Base-by-base conservation (phyloP, 805 yeast genomes). In the Saccharomycopsis sp. region DNA sequence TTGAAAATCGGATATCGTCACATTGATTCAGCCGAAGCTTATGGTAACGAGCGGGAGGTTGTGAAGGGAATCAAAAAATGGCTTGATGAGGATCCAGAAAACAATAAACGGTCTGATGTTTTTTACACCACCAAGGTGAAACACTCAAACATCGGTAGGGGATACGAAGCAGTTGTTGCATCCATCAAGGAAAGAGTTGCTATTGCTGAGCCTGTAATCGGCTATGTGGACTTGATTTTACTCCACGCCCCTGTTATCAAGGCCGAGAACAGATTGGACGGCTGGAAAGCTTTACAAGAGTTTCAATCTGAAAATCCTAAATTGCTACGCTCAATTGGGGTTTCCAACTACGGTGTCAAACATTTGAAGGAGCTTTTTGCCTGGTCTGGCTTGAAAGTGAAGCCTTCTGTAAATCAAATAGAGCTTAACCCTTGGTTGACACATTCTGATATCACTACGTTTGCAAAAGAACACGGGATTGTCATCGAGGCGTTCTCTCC, bases 241-340 rank as follows among this genome's bases (percentile, higher is more conserved):
- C 82, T 88, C 63, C 88, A 84, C 65, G 74, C 84, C 9, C 91
- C 92, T 34, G 48, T 44, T n/a, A 63, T 70, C 55, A 73, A 77
- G 53, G 79, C 79, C 21, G 69, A 70, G 50, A 62, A 71, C 64
- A 75, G 92, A 66, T 63, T 84, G 50, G 88, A 77, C 41, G 79
- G 90, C 1, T 87, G 83, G 79, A 74, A 71, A 64, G 91, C 91
- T 1, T 77, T 87, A 77, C 90, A 88, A 68, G 91, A 88, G 62
- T 82, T 80, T 24, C 83, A 81, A 21, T 79, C 75, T 20, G 72
- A 71, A 2, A 84, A 89, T 12, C 87, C 86, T n/a, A 69, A 66
- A 51, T 68, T 73, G 52, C 80, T 85, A 55, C 79, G 76, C 64
- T 77, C 87, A 14, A 81, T 88, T 56, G 96, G 95, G 53, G 91